Percentiles rank a stretch among this genome's conserved stretches.
phyloP scores from a whole-genome alignment of 2,329 filamentous ascomycete species.

The Didymella pinodella region DNA sequence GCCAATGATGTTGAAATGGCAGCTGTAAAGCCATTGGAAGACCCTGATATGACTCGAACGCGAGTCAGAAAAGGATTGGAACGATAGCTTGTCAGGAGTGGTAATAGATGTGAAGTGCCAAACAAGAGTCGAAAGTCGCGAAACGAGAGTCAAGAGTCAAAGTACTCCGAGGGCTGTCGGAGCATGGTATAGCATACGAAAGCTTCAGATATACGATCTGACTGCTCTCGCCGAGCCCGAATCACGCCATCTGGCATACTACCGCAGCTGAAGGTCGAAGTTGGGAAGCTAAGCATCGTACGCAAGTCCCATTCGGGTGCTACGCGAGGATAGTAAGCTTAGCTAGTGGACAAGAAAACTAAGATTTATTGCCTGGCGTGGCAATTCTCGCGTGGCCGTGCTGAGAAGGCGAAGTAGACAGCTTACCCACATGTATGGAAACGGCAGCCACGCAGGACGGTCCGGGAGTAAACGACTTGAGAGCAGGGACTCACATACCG shows the following conservation, averaged over 20 bases:
- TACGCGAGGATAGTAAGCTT: background rate
- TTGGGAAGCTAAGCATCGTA: background rate
- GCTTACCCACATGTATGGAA: background rate
- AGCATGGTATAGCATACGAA: background rate
- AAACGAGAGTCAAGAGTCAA: background rate
- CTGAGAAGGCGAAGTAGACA: background rate
- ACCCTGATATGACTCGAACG: background rate
- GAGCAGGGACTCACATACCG: background rate
- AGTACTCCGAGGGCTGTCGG: background rate
- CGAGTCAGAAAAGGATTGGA: background rate
- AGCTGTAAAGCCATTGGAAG: background rate
- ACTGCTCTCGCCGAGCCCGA: background rate
- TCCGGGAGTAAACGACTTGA: background rate
- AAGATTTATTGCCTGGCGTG: background rate
- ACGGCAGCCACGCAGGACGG: background rate
- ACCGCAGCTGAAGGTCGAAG: background rate
- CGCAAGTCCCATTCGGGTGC: background rate
- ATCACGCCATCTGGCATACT: background rate
- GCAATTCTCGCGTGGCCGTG: background rate
- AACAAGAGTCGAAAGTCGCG: background rate
- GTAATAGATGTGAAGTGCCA: background rate
- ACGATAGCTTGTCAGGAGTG: background rate
- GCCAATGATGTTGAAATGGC: background rate
- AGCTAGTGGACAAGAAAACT: background rate
- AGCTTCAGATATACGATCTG: background rate